Percentiles rank a stretch among this genome's conserved stretches.
Evolutionary conservation across 1,284 basidiomycete species (phyloP).

Genomic region (Retiboletus flavoniger): DNA sequence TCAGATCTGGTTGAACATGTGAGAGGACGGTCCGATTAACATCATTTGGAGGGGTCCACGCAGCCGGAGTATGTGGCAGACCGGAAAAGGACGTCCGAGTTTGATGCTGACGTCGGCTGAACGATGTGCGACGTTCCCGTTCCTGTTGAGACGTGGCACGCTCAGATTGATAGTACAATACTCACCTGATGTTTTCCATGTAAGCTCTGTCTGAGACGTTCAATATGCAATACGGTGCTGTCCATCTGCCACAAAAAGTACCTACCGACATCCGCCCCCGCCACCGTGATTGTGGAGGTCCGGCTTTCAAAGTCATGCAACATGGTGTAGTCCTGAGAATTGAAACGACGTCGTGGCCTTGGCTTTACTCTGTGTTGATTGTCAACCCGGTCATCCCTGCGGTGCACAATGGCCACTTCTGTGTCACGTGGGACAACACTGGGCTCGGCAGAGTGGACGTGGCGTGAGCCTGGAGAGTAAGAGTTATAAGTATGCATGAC

Average conservation of each 20-base stretch:
- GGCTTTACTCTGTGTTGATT: neutral
- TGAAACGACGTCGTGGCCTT: neutral
- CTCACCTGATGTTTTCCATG: neutral
- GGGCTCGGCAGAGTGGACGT: constrained; percentile 6
- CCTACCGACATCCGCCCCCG: constrained; percentile 4
- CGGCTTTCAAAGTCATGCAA: neutral
- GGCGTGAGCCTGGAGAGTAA: neutral
- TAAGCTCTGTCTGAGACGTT: constrained; percentile 7
- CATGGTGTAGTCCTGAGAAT: neutral
- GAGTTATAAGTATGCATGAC: constrained; percentile 4
- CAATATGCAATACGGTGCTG: neutral
- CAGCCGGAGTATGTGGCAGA: neutral
- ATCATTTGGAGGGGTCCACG: neutral
- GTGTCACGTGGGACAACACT: neutral
- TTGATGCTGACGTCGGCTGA: neutral
- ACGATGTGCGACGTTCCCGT: neutral
- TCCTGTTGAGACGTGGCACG: neutral
- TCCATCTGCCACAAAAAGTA: neutral
- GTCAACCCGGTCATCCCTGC: neutral
- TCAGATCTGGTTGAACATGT: neutral
- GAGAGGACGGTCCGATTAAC: neutral
- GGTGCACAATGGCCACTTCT: neutral
- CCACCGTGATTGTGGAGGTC: neutral
- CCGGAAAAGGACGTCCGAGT: neutral
- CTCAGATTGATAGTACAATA: neutral